Conservation (phyloP, 2,329 filamentous ascomycete genomes). For the Colletotrichum cordylinicola region DNA sequence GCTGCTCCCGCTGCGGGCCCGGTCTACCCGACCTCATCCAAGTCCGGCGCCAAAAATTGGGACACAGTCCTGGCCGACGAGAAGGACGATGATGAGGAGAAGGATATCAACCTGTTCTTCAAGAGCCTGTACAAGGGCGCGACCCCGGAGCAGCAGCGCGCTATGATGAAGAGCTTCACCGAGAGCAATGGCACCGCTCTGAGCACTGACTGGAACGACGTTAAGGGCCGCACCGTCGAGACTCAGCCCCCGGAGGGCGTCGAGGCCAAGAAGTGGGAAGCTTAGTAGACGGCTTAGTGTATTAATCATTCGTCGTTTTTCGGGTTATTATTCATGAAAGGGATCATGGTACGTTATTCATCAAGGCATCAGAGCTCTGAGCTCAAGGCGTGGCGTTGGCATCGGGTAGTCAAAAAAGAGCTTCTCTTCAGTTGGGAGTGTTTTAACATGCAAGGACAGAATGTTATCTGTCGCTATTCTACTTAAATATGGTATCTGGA, state of each 20-base stretch:
- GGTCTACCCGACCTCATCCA: conserved; percentile 86
- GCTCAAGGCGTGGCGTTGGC: conserved; percentile 1
- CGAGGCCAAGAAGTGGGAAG: conserved; percentile 74
- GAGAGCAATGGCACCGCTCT: conserved; percentile 94
- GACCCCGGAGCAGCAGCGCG: conserved; percentile 80
- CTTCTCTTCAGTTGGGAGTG: background rate
- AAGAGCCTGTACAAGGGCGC: conserved; percentile 83
- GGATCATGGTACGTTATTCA: background rate
- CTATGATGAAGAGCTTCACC: conserved; percentile 97
- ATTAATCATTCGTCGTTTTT: background rate
- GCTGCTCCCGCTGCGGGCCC: conserved; percentile 41
- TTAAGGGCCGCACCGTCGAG: conserved; percentile 74
- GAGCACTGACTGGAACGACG: conserved; percentile 91
- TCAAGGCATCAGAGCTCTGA: background rate
- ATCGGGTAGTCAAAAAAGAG: background rate
- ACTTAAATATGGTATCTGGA: background rate
- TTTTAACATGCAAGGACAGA: background rate
- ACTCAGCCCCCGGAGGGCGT: conserved; percentile 78
- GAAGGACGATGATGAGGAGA: conserved; percentile 59
- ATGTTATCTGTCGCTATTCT: background rate
- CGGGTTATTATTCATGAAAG: background rate
- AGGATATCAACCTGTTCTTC: conserved; percentile 82
- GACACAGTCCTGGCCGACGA: conserved; percentile 69
- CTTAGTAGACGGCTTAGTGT: background rate
- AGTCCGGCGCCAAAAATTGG: conserved; percentile 87